phyloP scores from a whole-genome alignment of 164 flowering plant species.

The Chloranthus sessilifolius region DNA sequence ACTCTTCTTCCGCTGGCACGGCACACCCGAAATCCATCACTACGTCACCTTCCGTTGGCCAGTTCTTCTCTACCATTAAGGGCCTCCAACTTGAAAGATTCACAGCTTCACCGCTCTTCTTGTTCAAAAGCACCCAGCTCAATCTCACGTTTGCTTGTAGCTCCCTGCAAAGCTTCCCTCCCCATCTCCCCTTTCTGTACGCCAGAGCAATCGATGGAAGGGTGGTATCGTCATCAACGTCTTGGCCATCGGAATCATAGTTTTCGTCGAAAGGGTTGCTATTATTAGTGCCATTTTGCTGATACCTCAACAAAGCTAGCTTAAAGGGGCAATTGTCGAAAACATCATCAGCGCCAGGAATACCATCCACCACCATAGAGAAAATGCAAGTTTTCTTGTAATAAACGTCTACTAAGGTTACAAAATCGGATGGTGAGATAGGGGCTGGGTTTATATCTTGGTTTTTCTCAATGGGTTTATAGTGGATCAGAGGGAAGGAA shows the following conservation, averaged over 20 bases:
- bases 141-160: slow-evolving; percentile 21
- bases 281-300: not conserved
- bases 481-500: slow-evolving; percentile 15
- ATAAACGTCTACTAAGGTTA: slow-evolving; percentile 11
- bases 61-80: slow-evolving; percentile 15
- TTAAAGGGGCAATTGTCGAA: slow-evolving; percentile 19
- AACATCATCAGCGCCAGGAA: slow-evolving; percentile 11
- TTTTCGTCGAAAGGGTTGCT: not conserved
- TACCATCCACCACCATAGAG: slow-evolving; percentile 23
- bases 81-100: slow-evolving; percentile 35
- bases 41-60: slow-evolving; percentile 17
- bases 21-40: slow-evolving; percentile 21
- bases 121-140: slow-evolving; percentile 30
- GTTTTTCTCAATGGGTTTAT: not conserved
- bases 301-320: slow-evolving; percentile 13
- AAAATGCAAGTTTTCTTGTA: slow-evolving; percentile 19
- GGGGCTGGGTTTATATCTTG: not conserved
- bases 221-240: not conserved
- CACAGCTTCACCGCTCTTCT: slow-evolving; percentile 17
- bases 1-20: slow-evolving; percentile 14
- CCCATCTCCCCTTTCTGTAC: slow-evolving; percentile 8
- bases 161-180: slow-evolving; percentile 10
- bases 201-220: slow-evolving; percentile 9
- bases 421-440: slow-evolving; percentile 11
- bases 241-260: slow-evolving; percentile 1